Percentiles rank a stretch among this genome's conserved stretches.
Conservation (phyloP, 2,329 filamentous ascomycete species). For the Calonectria fujianensis region DNA sequence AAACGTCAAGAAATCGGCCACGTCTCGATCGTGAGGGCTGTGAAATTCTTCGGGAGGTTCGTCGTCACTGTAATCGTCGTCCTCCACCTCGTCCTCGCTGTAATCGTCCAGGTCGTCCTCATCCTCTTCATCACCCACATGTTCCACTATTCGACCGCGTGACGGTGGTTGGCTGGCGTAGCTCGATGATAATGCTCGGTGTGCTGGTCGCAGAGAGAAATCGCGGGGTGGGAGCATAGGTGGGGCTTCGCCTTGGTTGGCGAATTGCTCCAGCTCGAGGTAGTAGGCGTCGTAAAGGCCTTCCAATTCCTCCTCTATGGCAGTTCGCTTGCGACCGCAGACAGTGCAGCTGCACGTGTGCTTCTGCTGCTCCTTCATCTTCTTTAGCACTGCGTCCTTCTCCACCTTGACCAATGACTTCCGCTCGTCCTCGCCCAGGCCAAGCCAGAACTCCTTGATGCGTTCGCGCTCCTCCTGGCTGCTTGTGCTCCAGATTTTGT, state of each 20-base stretch:
- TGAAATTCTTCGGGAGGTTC: conserved; percentile 82
- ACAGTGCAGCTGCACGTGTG: conserved; percentile 99
- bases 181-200: conserved; percentile 74
- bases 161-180: conserved; percentile 82
- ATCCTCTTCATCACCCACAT: conserved; percentile 74
- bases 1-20: conserved; percentile 96
- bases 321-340: conserved; percentile 95
- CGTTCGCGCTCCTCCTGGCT: conserved; percentile 95
- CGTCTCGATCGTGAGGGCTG: conserved; percentile 76
- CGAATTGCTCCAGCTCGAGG: conserved; percentile 97
- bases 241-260: conserved; percentile 84
- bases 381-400: conserved; percentile 97
- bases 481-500: conserved; percentile 98
- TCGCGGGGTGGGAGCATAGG: conserved; percentile 74
- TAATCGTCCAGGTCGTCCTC: conserved; percentile 73
- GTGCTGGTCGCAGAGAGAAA: conserved; percentile 73
- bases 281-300: conserved; percentile 99
- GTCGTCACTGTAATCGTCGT: conserved; percentile 79
- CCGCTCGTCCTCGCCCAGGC: conserved; percentile 93
- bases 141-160: conserved; percentile 83
- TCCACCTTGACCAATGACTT: conserved; percentile 98
- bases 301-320: conserved; percentile 98
- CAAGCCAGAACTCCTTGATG: conserved; percentile 99
- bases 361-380: conserved; percentile 99
- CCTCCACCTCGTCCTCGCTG: conserved; percentile 73